A percentile compares a stretch with the other conserved stretches of the same genome.
These are phyloP conservation scores for Ophiocordyceps sinensis DNA, from an alignment of 2,329 filamentous ascomycete species.

Conservation along the genomic window DNA sequence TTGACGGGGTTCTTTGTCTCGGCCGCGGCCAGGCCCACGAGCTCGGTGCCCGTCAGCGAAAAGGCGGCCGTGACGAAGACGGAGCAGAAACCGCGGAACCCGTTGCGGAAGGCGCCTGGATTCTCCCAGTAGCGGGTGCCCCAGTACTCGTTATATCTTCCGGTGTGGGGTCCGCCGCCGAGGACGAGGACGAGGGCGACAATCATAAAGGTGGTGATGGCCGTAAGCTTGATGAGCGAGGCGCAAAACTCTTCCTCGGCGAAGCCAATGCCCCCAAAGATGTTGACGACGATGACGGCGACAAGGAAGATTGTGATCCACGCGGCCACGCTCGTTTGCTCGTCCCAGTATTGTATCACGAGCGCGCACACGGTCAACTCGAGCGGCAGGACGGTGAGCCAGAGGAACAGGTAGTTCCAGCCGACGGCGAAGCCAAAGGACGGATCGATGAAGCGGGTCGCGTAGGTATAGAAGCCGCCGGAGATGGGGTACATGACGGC, in stretches of 20 bases:
- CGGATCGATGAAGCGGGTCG: conserved; percentile 45
- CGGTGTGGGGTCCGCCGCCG: conserved; percentile 37
- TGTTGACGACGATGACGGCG: conserved; percentile 33
- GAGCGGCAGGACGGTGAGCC: conserved; percentile 33
- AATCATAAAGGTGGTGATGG: conserved; percentile 48
- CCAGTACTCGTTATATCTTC: conserved; percentile 25
- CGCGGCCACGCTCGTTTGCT: conserved; percentile 27
- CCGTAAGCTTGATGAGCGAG: conserved; percentile 38
- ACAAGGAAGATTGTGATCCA: conserved; percentile 41
- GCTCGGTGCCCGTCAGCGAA: conserved; percentile 52
- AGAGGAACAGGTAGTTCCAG: conserved; percentile 30
- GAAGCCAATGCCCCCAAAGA: conserved; percentile 39
- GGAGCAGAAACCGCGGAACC: conserved; percentile 54
- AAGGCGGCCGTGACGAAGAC: conserved; percentile 59
- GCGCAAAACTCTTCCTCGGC: conserved; percentile 43
- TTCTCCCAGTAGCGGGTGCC: conserved; percentile 29
- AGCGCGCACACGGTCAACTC: conserved; percentile 36
- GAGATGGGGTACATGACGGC: conserved; percentile 48
- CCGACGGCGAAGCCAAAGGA: conserved; percentile 44
- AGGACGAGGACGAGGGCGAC: conserved; percentile 40
- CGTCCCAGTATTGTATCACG: conserved; percentile 37
- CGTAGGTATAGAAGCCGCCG: conserved; percentile 49
- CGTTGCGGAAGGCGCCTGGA: conserved; percentile 46
- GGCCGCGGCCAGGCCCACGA: conserved; percentile 56
- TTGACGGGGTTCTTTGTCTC: conserved; percentile 54